Evolutionary conservation across 139 green algal genomes (phyloP).

Genomic region (Tetratostichococcus sp.): DNA sequence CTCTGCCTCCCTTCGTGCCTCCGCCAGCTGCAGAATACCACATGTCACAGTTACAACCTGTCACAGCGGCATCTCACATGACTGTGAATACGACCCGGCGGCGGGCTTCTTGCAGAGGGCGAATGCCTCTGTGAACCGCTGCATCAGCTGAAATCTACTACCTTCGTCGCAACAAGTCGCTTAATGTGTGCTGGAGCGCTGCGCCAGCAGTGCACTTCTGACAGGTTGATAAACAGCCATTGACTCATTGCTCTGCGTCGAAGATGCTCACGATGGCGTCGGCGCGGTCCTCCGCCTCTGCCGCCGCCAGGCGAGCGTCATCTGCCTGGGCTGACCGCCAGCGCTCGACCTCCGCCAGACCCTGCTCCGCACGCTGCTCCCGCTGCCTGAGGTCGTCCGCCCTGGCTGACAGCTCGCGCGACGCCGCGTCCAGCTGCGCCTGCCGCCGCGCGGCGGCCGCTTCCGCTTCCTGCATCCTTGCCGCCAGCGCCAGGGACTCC

Average conservation of each 20-base stretch:
- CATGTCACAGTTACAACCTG: too few species aligned
- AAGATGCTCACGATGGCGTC: constrained; percentile 2
- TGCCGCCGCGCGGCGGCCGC: background rate
- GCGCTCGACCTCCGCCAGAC: background rate
- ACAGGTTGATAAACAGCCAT: constrained; percentile 8
- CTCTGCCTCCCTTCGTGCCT: constrained; percentile 17
- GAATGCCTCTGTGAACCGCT: too few species aligned
- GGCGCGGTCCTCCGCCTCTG: constrained; percentile 4
- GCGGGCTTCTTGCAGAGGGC: too few species aligned
- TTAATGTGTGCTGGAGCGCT: constrained; percentile 21
- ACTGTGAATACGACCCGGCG: too few species aligned
- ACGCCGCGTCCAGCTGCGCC: background rate
- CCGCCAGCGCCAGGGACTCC: background rate
- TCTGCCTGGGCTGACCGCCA: background rate
- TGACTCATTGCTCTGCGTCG: constrained; percentile 15
- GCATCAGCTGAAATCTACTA: too few species aligned
- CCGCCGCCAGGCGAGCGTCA: background rate
- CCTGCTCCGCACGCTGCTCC: background rate
- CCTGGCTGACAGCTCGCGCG: constrained; percentile 4
- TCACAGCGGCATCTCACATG: too few species aligned
- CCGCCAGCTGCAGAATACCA: constrained; percentile 19
- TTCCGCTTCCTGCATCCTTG: background rate
- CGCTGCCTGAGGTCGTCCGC: background rate
- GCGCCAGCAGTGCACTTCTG: background rate
- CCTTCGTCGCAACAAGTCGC: too few species aligned